A percentile compares a stretch with the other conserved stretches of the same genome.
Evolutionary conservation across 2,329 filamentous ascomycete species (phyloP).

Genomic region (Nemania abortiva): DNA sequence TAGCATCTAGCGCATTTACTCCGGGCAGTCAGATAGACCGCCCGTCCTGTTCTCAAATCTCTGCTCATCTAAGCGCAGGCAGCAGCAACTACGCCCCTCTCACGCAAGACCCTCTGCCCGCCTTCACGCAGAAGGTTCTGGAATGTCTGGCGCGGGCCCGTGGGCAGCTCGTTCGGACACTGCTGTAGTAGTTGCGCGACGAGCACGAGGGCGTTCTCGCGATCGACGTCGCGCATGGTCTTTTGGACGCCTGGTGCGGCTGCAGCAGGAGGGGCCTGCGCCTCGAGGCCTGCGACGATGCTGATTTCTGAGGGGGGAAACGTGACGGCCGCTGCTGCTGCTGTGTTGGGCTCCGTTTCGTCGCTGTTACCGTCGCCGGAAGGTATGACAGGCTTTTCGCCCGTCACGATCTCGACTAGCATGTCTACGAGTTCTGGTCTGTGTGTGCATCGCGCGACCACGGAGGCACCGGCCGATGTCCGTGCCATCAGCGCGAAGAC

Average conservation of each 20-base stretch:
- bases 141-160: slow-evolving; percentile 57
- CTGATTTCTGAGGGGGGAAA: not conserved
- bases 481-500: slow-evolving; percentile 71
- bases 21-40: too few relatives aligned
- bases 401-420: slow-evolving; percentile 64
- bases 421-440: slow-evolving; percentile 58
- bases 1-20: not conserved
- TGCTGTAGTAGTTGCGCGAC: slow-evolving; percentile 66
- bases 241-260: slow-evolving; percentile 48
- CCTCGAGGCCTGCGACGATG: slow-evolving; percentile 51
- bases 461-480: slow-evolving; percentile 60
- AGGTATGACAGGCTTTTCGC: slow-evolving; percentile 47
- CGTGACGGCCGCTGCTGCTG: not conserved
- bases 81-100: not conserved
- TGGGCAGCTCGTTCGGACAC: slow-evolving; percentile 56
- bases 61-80: not conserved
- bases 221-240: slow-evolving; percentile 63
- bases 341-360: not conserved
- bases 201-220: slow-evolving; percentile 72
- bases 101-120: slow-evolving; percentile 51
- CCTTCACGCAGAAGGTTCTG: slow-evolving; percentile 64
- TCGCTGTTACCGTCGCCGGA: too few relatives aligned
- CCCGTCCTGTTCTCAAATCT: not conserved
- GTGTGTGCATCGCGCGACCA: slow-evolving; percentile 59
- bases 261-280: slow-evolving; percentile 60